These are phyloP conservation scores for Yamadazyma siamensis DNA, from an alignment of 1,139 yeast genomes.

Conservation along the genomic window DNA sequence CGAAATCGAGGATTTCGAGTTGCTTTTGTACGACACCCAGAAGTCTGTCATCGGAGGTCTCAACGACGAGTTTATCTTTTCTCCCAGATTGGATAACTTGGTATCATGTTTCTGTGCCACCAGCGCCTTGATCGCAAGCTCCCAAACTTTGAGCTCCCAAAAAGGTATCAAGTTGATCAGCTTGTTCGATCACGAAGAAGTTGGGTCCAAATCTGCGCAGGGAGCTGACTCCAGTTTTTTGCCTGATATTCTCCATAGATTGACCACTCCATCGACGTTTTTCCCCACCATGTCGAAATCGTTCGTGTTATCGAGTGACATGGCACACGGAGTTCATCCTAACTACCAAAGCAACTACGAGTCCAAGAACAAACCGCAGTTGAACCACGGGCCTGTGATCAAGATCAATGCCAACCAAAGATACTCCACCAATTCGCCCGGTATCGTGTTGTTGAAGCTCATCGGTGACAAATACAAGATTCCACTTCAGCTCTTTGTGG, in stretches of 20 bases:
- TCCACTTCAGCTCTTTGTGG: slow-evolving; percentile 82
- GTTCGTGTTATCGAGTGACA: slow-evolving; percentile 87
- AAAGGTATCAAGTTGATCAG: slow-evolving; percentile 68
- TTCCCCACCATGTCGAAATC: slow-evolving; percentile 76
- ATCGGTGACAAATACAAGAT: slow-evolving; percentile 64
- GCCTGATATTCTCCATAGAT: slow-evolving; percentile 70
- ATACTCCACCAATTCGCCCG: slow-evolving; percentile 90
- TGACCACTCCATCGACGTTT: slow-evolving; percentile 46
- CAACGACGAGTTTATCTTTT: slow-evolving; percentile 84
- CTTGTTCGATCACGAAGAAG: slow-evolving; percentile 91
- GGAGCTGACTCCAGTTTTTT: slow-evolving; percentile 94
- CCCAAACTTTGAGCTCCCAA: slow-evolving; percentile 37
- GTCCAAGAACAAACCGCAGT: slow-evolving; percentile 67
- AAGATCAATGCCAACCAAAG: slow-evolving; percentile 94
- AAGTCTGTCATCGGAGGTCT: slow-evolving; percentile 81
- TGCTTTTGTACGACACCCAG: slow-evolving; percentile 84
- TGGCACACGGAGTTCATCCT: slow-evolving; percentile 97
- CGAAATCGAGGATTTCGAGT: slow-evolving; percentile 85
- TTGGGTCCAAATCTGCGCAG: slow-evolving; percentile 91
- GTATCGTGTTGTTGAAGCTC: slow-evolving; percentile 72
- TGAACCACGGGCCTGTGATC: slow-evolving; percentile 89
- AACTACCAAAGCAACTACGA: slow-evolving; percentile 80
- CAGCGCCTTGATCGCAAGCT: slow-evolving; percentile 62
- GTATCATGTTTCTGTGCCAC: slow-evolving; percentile 82
- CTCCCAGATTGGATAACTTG: slow-evolving; percentile 91